These are phyloP conservation scores for Eucalyptus marginata DNA, from an alignment of 345 rosid genomes.

Conservation along the genomic window DNA sequence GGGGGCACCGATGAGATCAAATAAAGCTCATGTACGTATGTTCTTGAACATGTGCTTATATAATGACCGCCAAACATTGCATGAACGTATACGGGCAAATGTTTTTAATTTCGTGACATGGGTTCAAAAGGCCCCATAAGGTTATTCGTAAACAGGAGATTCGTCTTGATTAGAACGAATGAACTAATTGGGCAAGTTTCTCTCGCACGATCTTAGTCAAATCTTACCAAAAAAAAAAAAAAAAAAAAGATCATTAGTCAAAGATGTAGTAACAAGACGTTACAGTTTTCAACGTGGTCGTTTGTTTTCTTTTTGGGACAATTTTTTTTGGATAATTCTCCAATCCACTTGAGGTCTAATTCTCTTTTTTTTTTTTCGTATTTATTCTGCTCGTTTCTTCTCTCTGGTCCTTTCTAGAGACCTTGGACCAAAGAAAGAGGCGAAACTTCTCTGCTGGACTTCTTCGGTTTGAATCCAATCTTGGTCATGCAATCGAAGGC, in stretches of 20 bases:
- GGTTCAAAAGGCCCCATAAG: background rate
- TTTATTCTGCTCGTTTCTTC: background rate
- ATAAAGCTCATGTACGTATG: background rate
- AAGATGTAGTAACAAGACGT: background rate
- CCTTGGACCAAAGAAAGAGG: background rate
- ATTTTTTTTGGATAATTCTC: too few relatives aligned
- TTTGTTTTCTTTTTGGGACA: background rate
- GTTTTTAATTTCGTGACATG: background rate
- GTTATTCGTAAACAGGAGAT: background rate
- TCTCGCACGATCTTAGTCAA: background rate
- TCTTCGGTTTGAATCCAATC: background rate
- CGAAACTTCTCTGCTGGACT: background rate
- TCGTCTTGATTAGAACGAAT: background rate
- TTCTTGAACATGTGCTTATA: background rate
- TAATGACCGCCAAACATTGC: background rate
- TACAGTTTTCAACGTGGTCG: background rate
- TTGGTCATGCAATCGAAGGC: background rate
- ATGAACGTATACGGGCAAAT: too few relatives aligned
- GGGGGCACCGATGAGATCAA: background rate
- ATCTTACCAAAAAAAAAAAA: too few relatives aligned
- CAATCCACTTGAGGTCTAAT: background rate
- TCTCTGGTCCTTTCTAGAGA: background rate
- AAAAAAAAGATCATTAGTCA: background rate
- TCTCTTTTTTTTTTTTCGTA: too few relatives aligned
- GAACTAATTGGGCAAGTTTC: background rate